phyloP scores from a whole-genome alignment of 2,329 filamentous ascomycete species.

The Blastomyces parvus region DNA sequence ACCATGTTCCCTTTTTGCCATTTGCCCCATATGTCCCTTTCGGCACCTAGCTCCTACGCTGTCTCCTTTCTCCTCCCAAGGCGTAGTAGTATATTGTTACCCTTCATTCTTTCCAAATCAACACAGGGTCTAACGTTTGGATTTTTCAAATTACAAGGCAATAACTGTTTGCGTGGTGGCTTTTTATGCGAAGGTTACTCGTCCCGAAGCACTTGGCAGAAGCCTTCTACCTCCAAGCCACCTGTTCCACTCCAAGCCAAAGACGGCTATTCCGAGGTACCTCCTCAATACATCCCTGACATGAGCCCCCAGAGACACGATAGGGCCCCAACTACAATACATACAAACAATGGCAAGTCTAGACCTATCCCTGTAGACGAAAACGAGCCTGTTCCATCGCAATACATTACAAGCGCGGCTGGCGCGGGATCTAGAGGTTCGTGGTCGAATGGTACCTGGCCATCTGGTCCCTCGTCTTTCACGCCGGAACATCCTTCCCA shows the following conservation, averaged over 20 bases:
- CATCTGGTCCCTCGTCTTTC: slow-evolving; percentile 30
- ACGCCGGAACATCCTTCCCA: slow-evolving; percentile 32
- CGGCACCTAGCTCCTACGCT: neutral
- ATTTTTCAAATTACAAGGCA: slow-evolving; percentile 46
- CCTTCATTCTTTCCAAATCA: slow-evolving; percentile 13
- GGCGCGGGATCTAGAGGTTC: slow-evolving; percentile 27
- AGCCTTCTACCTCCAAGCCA: slow-evolving; percentile 59
- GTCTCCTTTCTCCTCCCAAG: neutral
- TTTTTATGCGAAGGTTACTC: slow-evolving; percentile 90
- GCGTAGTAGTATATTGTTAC: slow-evolving; percentile 10
- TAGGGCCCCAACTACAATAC: slow-evolving; percentile 25
- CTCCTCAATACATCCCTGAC: slow-evolving; percentile 31
- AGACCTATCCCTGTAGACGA: slow-evolving; percentile 41
- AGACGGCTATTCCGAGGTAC: slow-evolving; percentile 45
- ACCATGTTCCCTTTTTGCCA: neutral
- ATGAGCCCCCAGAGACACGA: slow-evolving; percentile 31
- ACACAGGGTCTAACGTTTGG: slow-evolving; percentile 1
- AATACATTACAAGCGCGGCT: slow-evolving; percentile 35
- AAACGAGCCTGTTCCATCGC: slow-evolving; percentile 29
- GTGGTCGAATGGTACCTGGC: slow-evolving; percentile 35
- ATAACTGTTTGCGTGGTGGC: slow-evolving; percentile 81
- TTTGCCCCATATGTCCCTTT: no score
- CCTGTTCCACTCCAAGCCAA: slow-evolving; percentile 76
- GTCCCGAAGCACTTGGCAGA: slow-evolving; percentile 66
- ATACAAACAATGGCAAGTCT: slow-evolving; percentile 38